Percentiles rank a stretch among this genome's conserved stretches.
phyloP scores from a whole-genome alignment of 306 rosid genomes.

The Casuarina equisetifolia region DNA sequence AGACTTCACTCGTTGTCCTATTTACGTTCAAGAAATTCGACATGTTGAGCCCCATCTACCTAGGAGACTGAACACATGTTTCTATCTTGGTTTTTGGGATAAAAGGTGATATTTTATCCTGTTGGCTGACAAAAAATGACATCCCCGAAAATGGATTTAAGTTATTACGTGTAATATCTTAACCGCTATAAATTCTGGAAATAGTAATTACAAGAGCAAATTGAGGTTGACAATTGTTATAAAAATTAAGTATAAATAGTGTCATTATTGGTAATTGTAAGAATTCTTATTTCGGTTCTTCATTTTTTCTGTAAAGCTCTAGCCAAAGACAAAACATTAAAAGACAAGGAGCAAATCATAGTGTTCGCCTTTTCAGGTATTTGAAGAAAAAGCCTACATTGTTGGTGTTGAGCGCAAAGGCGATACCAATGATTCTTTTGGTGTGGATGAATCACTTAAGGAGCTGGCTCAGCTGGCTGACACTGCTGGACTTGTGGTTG shows the following conservation, averaged over 20 bases:
- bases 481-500: slow-evolving; percentile 87
- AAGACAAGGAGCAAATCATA: neutral
- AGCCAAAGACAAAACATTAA: neutral
- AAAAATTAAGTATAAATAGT: too few species aligned
- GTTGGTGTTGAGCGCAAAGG: slow-evolving; percentile 84
- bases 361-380: slow-evolving; percentile 44
- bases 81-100: too few species aligned
- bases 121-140: neutral
- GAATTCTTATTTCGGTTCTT: neutral
- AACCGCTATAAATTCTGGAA: neutral
- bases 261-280: neutral
- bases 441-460: slow-evolving; percentile 69
- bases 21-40: too few species aligned
- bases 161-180: neutral
- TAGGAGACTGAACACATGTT: too few species aligned
- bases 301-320: neutral
- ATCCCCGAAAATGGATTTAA: neutral
- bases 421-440: slow-evolving; percentile 48
- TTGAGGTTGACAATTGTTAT: too few species aligned
- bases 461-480: slow-evolving; percentile 89
- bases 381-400: slow-evolving; percentile 84
- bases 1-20: too few species aligned
- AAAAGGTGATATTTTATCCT: neutral
- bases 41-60: too few species aligned
- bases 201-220: too few species aligned